Base-by-base conservation (phyloP, 2,329 filamentous ascomycete genomes). In the Pochonia chlamydosporia region DNA sequence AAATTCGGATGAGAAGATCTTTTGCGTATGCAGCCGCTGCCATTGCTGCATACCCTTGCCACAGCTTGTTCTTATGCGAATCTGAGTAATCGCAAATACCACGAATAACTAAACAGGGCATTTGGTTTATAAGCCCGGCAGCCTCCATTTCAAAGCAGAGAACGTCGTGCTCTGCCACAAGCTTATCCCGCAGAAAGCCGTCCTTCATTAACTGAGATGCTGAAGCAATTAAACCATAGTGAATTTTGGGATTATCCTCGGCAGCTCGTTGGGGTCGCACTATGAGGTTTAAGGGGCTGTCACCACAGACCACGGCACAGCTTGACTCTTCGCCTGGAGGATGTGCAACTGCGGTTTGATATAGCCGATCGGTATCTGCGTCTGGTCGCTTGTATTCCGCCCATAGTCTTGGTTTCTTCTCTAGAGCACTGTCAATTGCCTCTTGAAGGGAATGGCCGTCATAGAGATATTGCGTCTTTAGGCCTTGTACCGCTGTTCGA, bases 121-220 rank as follows among this genome's bases (percentile, higher is more conserved):
- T n/a, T n/a, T n/a, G n/a, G n/a, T n/a, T n/a, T n/a, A n/a, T n/a
- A n/a, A n/a, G n/a, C n/a, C n/a, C n/a, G n/a, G n/a, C n/a, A n/a
- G n/a, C n/a, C n/a, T n/a, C n/a, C n/a, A n/a, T n/a, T n/a, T n/a
- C n/a, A n/a, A n/a, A n/a, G n/a, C n/a, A n/a, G n/a, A n/a, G n/a
- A n/a, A n/a, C n/a, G n/a, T n/a, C n/a, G 9, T 31, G 9, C 14
- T 60, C 60, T 1, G 56, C 56, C 7, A 59, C 59, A 18, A 61
- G 58, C 53, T 60, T 59, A 49, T 62, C 58, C 3, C 43, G 21
- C 20, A 35, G 21, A 14, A n/a, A 9, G 23, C 21, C 43, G 24
- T 39, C 14, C 21, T 45, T 18, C 43, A 45, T 39, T 5, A 45
- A 28, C 6, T 21, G 16, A 21, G 36, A 21, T 14, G 21, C 43